These are phyloP conservation scores for Nakazawaea ambrosiae DNA, from an alignment of 805 yeast genomes.

Conservation along the genomic window DNA sequence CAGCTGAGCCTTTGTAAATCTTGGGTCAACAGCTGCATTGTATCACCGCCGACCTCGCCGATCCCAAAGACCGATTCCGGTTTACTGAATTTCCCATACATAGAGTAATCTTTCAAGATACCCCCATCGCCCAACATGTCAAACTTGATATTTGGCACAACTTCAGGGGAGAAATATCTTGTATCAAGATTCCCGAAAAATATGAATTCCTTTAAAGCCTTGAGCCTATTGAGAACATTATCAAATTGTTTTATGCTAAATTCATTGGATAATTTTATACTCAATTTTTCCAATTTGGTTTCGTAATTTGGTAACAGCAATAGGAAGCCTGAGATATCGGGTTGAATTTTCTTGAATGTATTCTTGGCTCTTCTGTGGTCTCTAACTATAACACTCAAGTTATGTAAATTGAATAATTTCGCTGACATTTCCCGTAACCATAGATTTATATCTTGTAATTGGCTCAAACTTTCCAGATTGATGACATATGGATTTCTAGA, in stretches of 20 bases:
- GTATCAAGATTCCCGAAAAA: constrained; percentile 5
- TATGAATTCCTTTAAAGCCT: not conserved
- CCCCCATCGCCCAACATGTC: constrained; percentile 2
- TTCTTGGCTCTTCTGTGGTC: constrained; percentile 1
- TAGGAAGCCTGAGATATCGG: constrained; percentile 2
- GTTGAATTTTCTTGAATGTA: constrained; percentile 4
- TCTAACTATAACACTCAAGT: not conserved
- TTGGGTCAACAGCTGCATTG: too few species aligned
- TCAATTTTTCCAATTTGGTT: not conserved
- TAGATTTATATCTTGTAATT: not conserved
- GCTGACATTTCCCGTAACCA: not conserved
- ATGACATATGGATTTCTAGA: constrained; percentile 6
- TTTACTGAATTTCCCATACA: constrained; percentile 5
- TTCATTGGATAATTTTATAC: constrained; percentile 3
- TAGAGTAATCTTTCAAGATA: constrained; percentile 5
- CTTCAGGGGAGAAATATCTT: not conserved
- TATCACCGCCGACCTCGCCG: too few species aligned
- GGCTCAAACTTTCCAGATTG: not conserved
- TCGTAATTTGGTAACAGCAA: not conserved
- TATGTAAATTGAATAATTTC: not conserved
- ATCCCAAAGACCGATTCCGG: too few species aligned
- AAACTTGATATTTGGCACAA: constrained; percentile 1
- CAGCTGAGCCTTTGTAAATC: too few species aligned
- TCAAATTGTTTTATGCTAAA: constrained; percentile 5
- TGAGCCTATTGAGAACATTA: not conserved